Conservation (phyloP, 1,139 yeast genomes). For the Suhomyces yuchorum region DNA sequence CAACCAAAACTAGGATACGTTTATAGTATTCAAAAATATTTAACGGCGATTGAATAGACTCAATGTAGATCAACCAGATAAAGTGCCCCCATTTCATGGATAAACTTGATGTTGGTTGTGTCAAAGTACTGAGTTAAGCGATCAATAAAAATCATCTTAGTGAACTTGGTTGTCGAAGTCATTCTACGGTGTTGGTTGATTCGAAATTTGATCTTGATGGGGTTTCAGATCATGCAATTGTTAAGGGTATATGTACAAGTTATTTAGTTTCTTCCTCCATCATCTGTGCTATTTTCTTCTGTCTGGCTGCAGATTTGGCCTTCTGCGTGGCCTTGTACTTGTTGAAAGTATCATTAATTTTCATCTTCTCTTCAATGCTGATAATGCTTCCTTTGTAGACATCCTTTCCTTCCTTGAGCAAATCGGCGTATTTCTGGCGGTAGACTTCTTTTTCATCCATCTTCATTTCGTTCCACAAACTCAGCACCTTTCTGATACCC, state of each 20-base stretch:
- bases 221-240: no score
- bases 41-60: background rate
- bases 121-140: no score
- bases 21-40: background rate
- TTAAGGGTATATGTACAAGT: background rate
- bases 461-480: conserved; percentile 32
- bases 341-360: conserved; percentile 10
- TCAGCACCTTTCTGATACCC: conserved; percentile 20
- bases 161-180: no score
- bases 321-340: conserved; percentile 13
- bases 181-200: no score
- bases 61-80: no score
- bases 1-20: background rate
- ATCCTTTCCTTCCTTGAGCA: conserved; percentile 35
- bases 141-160: no score
- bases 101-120: no score
- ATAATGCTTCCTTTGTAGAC: conserved; percentile 34
- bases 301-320: conserved; percentile 10
- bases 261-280: conserved; percentile 2
- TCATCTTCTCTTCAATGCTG: conserved; percentile 16
- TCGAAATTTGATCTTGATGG: no score
- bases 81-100: no score
- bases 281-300: conserved; percentile 10
- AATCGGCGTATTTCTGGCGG: conserved; percentile 29
- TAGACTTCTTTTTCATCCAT: conserved; percentile 27